Evolutionary conservation across 2,329 filamentous ascomycete species (phyloP), one percentile per base, ranked within the genome.

Genomic region (Onygena corvina): DNA sequence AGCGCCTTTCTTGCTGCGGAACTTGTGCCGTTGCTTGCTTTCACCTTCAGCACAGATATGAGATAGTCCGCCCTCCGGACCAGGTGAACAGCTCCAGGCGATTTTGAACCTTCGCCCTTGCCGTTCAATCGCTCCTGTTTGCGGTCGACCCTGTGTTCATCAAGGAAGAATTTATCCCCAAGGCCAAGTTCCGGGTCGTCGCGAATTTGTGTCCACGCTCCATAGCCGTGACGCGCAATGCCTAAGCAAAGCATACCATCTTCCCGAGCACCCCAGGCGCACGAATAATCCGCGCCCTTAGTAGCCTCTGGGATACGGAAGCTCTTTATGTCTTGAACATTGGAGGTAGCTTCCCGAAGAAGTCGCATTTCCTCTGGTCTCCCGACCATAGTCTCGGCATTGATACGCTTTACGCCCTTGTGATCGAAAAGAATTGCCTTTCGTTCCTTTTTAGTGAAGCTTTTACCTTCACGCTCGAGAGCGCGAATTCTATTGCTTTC

Each of bases 361-460:
- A 95, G 80, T 51, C 81, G 83, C 73, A 96, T 83, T 61, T 96
- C 90, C 42, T 83, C 79, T 0, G 92, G 90, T 6, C 93, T 83
- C 58, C 96, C 90, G 8, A 94, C 80, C 49, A 95, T 84, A 0
- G 92, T 96, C 67, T 94, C 88, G 0, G 92, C 92, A 61, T 98
- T 98, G 60, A 95, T 79, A 59, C 94, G 89, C 67, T 94, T 94
- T 46, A 95, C 83, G 49, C 89, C 87, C 40, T 84, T 83, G 67
- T 89, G 94, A 63, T 96, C 89, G 59, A 98, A 95, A 38, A 98
- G 72, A 14, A 98, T 86, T 0, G 92, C 92, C 67, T 98, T 98
- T 67, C 87, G 87, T 63, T 98, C 92, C 66, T 98, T 98, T 72
- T 96, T 95, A 0, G 90, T 94, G 49, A 93, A 69, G 2, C 81